Evolutionary conservation across 805 yeast genomes (phyloP).

Genomic region (Candida ortonii): DNA sequence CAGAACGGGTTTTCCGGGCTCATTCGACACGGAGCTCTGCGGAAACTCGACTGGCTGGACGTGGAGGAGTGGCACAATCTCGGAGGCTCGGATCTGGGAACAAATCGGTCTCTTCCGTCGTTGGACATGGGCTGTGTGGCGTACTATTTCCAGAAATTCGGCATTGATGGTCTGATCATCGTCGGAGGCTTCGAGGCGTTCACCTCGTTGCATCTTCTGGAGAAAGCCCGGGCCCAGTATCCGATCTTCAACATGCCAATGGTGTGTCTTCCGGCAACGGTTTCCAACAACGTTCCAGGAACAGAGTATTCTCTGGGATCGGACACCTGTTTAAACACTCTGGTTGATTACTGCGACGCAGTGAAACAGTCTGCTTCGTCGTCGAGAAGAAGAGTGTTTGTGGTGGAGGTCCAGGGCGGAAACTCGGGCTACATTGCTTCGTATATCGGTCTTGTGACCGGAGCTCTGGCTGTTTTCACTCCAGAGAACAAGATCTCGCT

Average conservation of each 20-base stretch:
- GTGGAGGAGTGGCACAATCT: conserved; percentile 83
- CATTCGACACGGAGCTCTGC: conserved; percentile 81
- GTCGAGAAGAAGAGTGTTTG: conserved; percentile 89
- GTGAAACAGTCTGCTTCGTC: conserved; percentile 95
- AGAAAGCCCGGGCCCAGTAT: conserved; percentile 69
- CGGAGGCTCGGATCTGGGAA: conserved; percentile 98
- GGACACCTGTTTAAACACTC: conserved; percentile 91
- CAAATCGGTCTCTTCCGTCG: conserved; percentile 82
- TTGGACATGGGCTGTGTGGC: conserved; percentile 90
- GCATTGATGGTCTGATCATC: conserved; percentile 83
- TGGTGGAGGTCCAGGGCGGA: conserved; percentile 98
- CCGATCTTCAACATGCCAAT: conserved; percentile 94
- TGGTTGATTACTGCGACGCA: conserved; percentile 91
- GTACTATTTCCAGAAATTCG: conserved; percentile 83
- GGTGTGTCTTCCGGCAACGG: conserved; percentile 91
- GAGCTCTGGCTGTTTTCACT: conserved; percentile 86
- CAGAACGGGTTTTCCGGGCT: conserved; percentile 93
- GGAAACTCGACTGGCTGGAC: conserved; percentile 74
- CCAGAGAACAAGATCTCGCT: conserved; percentile 82
- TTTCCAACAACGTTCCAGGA: conserved; percentile 98
- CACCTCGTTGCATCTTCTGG: conserved; percentile 75
- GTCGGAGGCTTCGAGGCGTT: conserved; percentile 99
- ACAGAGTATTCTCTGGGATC: conserved; percentile 93
- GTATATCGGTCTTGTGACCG: conserved; percentile 77
- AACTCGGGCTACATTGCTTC: conserved; percentile 93